Conservation (phyloP, 495 filamentous ascomycete species). For the Coniosporium apollinis region DNA sequence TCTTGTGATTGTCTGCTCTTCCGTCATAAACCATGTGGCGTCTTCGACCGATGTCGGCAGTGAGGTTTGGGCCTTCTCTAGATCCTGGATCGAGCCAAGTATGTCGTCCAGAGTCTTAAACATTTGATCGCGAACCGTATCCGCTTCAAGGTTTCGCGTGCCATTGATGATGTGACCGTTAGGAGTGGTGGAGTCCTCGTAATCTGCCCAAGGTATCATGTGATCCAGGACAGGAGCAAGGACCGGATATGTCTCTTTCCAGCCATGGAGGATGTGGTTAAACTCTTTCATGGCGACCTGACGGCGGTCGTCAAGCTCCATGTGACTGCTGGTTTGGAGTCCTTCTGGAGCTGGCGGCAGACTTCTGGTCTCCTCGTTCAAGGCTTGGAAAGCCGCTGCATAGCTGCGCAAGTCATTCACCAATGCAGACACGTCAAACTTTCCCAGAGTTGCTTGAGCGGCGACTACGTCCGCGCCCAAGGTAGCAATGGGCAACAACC, state of each 20-base stretch:
- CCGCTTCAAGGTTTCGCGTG: background rate
- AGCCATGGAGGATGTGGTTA: slow-evolving; percentile 3
- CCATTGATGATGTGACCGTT: too few relatives aligned
- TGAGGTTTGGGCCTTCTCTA: slow-evolving; percentile 8
- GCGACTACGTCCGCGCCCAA: slow-evolving; percentile 8
- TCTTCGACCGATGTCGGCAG: background rate
- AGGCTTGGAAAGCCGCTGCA: slow-evolving; percentile 1
- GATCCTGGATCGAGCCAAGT: slow-evolving; percentile 20
- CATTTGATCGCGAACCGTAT: background rate
- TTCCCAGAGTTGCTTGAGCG: slow-evolving; percentile 17
- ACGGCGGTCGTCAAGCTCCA: background rate
- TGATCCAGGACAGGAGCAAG: slow-evolving; percentile 8
- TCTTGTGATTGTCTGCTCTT: background rate
- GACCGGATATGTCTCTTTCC: slow-evolving; percentile 5
- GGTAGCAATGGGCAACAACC: slow-evolving; percentile 9
- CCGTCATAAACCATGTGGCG: slow-evolving; percentile 1
- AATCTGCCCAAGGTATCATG: slow-evolving; percentile 6
- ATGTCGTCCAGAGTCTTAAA: slow-evolving; percentile 14
- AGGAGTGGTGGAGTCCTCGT: background rate
- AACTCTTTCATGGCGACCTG: slow-evolving; percentile 2
- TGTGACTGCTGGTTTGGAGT: slow-evolving; percentile 8
- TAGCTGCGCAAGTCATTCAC: slow-evolving; percentile 6
- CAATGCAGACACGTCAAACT: slow-evolving; percentile 9
- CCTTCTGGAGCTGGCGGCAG: slow-evolving; percentile 8
- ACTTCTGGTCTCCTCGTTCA: slow-evolving; percentile 1